A percentile compares a stretch with the other conserved stretches of the same genome.
These are phyloP conservation scores for Lasiodiplodia theobromae DNA, from an alignment of 2,329 filamentous ascomycete species.

Conservation along the genomic window DNA sequence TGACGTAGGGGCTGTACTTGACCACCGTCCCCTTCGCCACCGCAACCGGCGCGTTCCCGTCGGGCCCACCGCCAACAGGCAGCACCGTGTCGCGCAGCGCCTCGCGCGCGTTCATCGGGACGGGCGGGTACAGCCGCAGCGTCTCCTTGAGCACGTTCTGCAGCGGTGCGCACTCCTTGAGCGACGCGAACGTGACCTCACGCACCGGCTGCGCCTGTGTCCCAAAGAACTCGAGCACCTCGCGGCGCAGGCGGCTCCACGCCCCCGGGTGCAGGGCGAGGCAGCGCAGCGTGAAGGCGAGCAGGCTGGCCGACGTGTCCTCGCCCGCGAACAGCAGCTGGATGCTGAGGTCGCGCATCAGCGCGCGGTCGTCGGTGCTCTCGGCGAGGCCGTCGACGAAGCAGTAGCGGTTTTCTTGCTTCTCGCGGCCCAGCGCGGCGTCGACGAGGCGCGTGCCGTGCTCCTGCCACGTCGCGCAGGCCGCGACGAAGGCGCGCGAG, in stretches of 20 bases:
- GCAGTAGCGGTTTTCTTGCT: too few relatives aligned
- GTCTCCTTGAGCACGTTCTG: conserved; percentile 76
- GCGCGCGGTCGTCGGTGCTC: too few relatives aligned
- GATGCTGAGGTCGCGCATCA: too few relatives aligned
- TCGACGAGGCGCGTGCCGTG: too few relatives aligned
- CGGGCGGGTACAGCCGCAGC: conserved; percentile 61
- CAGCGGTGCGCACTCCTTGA: conserved; percentile 50
- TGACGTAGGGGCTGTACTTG: conserved; percentile 53
- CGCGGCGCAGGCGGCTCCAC: too few relatives aligned
- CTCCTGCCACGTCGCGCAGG: conserved; percentile 41
- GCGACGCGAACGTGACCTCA: conserved; percentile 46
- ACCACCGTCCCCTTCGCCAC: conserved; percentile 57
- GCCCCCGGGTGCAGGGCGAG: too few relatives aligned
- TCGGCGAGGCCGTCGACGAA: too few relatives aligned
- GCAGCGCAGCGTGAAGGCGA: conserved; percentile 37
- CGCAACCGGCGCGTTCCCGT: conserved; percentile 58
- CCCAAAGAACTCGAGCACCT: too few relatives aligned
- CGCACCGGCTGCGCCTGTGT: too few relatives aligned
- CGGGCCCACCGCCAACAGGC: conserved; percentile 57
- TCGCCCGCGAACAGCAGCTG: too few relatives aligned
- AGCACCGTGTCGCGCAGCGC: conserved; percentile 59
- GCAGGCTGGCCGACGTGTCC: too few relatives aligned
- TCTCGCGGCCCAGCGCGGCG: too few relatives aligned
- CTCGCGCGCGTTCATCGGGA: conserved; percentile 60
- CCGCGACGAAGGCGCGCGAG: conserved; percentile 46